Percentiles rank a stretch among this genome's conserved stretches.
phyloP scores from a whole-genome alignment of 306 rosid species.

The Medicago lupulina region DNA sequence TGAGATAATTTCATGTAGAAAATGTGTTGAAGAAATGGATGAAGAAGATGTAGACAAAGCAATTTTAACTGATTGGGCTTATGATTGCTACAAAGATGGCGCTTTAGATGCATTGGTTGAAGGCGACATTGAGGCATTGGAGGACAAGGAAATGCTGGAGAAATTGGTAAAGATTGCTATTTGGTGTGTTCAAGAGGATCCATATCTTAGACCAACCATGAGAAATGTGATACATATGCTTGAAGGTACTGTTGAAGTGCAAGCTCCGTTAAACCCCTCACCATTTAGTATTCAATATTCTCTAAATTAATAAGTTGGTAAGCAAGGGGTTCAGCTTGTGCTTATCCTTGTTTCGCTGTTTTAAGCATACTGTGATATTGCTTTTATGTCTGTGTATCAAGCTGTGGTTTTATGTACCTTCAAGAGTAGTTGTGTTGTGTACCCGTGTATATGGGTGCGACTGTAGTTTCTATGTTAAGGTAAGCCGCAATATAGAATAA shows the following conservation, averaged over 20 bases:
- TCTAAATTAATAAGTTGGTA: not conserved
- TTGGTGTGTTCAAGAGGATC: constrained; percentile 51
- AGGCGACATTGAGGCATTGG: constrained; percentile 45
- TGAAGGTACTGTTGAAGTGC: constrained; percentile 49
- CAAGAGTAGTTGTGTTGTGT: no score
- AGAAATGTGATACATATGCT: constrained; percentile 45
- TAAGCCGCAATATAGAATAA: no score
- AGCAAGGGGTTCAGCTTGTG: constrained; percentile 1
- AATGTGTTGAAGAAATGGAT: constrained; percentile 33
- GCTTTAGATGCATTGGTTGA: constrained; percentile 38
- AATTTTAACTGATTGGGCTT: constrained; percentile 28
- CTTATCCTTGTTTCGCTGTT: not conserved
- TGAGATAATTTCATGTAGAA: constrained; percentile 45
- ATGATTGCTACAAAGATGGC: constrained; percentile 39
- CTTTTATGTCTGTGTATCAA: not conserved
- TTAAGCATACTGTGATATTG: constrained; percentile 17
- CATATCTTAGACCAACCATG: constrained; percentile 46
- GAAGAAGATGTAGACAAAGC: constrained; percentile 40
- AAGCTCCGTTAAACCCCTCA: constrained; percentile 37
- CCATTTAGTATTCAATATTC: constrained; percentile 37
- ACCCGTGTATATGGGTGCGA: no score
- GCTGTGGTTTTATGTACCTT: no score
- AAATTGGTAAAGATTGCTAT: not conserved
- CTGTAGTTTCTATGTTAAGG: no score
- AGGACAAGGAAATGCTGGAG: constrained; percentile 28